Base-by-base conservation (phyloP, 2,329 filamentous ascomycete genomes). In the Ophiostoma himal-ulmi region DNA sequence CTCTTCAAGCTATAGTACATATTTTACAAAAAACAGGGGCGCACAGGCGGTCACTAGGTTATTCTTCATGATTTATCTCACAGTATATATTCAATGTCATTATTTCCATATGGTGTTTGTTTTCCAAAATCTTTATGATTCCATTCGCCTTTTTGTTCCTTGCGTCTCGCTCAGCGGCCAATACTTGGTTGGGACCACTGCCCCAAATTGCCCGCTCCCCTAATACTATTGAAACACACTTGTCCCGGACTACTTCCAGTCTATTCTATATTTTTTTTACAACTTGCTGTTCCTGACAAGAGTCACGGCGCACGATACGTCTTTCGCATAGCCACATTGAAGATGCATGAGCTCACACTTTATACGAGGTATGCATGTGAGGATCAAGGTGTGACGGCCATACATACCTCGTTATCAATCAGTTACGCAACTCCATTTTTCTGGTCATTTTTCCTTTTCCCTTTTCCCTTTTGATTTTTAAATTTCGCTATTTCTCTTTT, bases 391-490 rank as follows among this genome's bases (percentile, higher is more conserved):
- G 44, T 48, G n/a, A 48, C n/a, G 44, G 44, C 20, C 17, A 20
- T 48, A 48, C 20, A 20, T 48, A 48, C 6, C n/a, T 20, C 20
- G 44, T 48, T 17, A 48, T 48, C 44, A 17, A 60, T 62, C 57
- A 10, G 57, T 8, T 17, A 3, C 30, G 62, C 30, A 13, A 39
- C 20, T 65, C 17, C 17, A n/a, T 10, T 37, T 65, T 41, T 26
- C 37, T 66, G 64, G 5, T 65, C 34, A 37, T 66, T 41, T 66
- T 66, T 20, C n/a, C n/a, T n/a, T n/a, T n/a, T n/a, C n/a, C n/a
- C n/a, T 41, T 66, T 66, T 41, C 5, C 26, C 34, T 22, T n/a
- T 66, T 8, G 17, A 37, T 41, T 66, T 39, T 66, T 26, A 11
- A 22, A 22, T 22, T 65, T 30, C 8, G 26, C 57, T 26, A 13